Conservation (phyloP, 108 stramenopile species). For the Schizochytrium sp. region DNA sequence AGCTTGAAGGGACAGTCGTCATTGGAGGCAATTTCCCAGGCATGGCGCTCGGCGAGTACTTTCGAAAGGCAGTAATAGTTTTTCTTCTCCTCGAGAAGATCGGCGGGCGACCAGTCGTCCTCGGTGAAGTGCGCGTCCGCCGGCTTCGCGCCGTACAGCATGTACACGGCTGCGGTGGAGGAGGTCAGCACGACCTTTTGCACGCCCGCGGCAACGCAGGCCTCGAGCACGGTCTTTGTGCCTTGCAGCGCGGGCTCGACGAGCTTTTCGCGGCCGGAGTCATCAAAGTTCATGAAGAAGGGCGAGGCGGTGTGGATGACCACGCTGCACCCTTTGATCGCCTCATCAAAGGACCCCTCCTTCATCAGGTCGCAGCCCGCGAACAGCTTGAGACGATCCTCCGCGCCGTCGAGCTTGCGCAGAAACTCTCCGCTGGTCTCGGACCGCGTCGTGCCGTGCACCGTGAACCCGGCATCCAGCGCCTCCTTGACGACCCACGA, state of each 20-base stretch:
- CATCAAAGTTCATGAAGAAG: conserved; percentile 21
- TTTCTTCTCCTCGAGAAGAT: background rate
- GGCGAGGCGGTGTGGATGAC: conserved; percentile 35
- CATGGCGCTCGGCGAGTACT: background rate
- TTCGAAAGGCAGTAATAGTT: background rate
- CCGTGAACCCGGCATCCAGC: background rate
- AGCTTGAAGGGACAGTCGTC: background rate
- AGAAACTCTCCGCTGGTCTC: background rate
- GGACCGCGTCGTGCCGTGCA: background rate
- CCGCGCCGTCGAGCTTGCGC: conserved; percentile 23
- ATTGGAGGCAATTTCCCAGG: background rate
- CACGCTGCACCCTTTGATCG: conserved; percentile 20
- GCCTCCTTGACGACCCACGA: conserved; percentile 14
- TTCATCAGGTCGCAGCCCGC: conserved; percentile 20
- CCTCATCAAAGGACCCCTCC: conserved; percentile 30
- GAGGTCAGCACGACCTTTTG: background rate
- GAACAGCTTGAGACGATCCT: conserved; percentile 31
- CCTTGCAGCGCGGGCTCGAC: conserved; percentile 36
- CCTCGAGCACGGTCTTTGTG: conserved; percentile 28
- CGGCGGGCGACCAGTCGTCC: background rate
- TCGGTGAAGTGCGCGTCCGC: background rate
- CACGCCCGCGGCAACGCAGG: background rate
- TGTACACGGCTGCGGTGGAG: background rate
- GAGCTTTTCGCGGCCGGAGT: conserved; percentile 23
- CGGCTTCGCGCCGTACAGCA: background rate